These are phyloP conservation scores for Spergularia azorica DNA, from an alignment of 179 eudicot species.

Conservation along the genomic window DNA sequence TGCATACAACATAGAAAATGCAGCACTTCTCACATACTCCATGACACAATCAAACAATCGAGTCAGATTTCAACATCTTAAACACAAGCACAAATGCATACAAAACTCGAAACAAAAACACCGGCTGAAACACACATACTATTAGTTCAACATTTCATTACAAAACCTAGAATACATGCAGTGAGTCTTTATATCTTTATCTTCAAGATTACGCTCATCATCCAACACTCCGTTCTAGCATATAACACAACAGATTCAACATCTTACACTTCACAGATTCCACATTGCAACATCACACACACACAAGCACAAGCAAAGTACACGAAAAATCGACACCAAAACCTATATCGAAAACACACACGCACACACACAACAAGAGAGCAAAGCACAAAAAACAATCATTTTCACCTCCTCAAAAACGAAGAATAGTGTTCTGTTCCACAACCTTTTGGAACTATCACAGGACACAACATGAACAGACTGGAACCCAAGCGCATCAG, in stretches of 20 bases:
- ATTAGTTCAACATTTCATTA: too few species aligned
- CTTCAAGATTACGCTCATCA: not conserved
- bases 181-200: not conserved
- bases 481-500: constrained; percentile 92
- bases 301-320: too few species aligned
- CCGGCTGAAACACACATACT: too few species aligned
- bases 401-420: constrained; percentile 58
- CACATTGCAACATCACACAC: too few species aligned
- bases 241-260: not conserved
- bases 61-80: too few species aligned
- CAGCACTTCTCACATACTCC: not conserved
- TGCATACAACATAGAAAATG: not conserved
- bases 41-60: too few species aligned
- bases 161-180: too few species aligned
- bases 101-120: too few species aligned
- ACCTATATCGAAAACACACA: not conserved
- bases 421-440: constrained; percentile 25
- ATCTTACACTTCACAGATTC: too few species aligned
- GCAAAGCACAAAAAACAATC: not conserved
- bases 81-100: too few species aligned
- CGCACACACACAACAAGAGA: too few species aligned
- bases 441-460: constrained; percentile 76
- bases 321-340: not conserved
- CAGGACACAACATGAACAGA: constrained; percentile 83
- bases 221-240: too few species aligned